Evolutionary conservation across 495 filamentous ascomycete species (phyloP).

Genomic region (Pseudotulostoma volvatum): DNA sequence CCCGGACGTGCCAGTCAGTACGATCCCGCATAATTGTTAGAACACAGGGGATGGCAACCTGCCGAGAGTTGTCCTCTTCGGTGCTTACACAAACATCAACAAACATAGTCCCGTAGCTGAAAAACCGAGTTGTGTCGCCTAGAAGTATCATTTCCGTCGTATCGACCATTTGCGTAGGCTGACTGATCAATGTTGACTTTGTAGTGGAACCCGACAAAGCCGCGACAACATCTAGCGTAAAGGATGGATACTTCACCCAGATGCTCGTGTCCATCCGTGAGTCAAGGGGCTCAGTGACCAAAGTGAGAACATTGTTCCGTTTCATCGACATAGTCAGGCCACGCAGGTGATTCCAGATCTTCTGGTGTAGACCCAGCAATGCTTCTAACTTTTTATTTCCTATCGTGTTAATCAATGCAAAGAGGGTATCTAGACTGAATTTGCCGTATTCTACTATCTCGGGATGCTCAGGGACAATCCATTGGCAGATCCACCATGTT

Average conservation of each 20-base stretch:
- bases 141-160: constrained; percentile 55
- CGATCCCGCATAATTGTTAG: constrained; percentile 57
- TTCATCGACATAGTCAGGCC: constrained; percentile 69
- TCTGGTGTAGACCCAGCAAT: constrained; percentile 36
- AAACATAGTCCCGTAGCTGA: constrained; percentile 59
- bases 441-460: constrained; percentile 33
- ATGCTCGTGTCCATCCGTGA: constrained; percentile 43
- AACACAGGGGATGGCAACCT: constrained; percentile 50
- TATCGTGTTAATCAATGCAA: constrained; percentile 27
- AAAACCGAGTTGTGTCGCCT: constrained; percentile 49
- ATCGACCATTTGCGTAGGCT: constrained; percentile 20
- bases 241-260: constrained; percentile 55
- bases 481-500: constrained; percentile 60
- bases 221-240: constrained; percentile 48
- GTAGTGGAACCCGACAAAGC: constrained; percentile 46
- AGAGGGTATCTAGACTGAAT: constrained; percentile 27
- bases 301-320: constrained; percentile 56
- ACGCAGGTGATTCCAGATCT: constrained; percentile 43
- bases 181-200: constrained; percentile 28
- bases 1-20: constrained; percentile 45
- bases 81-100: constrained; percentile 54
- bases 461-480: constrained; percentile 39
- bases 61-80: constrained; percentile 42
- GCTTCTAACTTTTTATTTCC: constrained; percentile 32
- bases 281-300: constrained; percentile 38